phyloP scores from a whole-genome alignment of 2,329 filamentous ascomycete species.

The Rhexocercosporidium sp. region DNA sequence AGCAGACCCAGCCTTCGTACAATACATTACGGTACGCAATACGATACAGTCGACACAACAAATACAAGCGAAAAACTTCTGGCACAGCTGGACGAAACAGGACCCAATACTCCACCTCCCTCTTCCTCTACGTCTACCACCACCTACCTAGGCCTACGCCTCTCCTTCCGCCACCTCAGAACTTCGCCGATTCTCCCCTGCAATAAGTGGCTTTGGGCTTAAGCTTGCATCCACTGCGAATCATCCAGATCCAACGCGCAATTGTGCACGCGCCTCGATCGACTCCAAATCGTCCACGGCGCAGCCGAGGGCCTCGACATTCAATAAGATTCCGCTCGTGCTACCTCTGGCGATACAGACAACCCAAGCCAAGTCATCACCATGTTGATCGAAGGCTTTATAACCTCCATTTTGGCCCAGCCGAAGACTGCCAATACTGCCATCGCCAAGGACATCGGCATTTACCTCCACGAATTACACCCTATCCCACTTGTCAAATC shows the following conservation, averaged over 20 bases:
- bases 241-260: not conserved
- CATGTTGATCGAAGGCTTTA: constrained; percentile 66
- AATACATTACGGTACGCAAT: not conserved
- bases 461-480: constrained; percentile 83
- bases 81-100: not conserved
- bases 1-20: not conserved
- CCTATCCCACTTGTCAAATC: constrained; percentile 76
- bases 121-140: not conserved
- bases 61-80: no score
- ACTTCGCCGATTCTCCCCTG: constrained; percentile 2
- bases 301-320: not conserved
- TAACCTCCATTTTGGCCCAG: constrained; percentile 62
- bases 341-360: not conserved
- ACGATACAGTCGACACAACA: not conserved
- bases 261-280: not conserved
- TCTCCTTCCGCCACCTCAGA: not conserved
- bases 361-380: not conserved
- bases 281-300: not conserved
- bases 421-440: constrained; percentile 66
- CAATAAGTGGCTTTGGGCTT: not conserved
- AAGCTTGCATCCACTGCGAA: not conserved
- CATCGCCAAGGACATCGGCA: constrained; percentile 78
- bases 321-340: not conserved
- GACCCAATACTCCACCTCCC: not conserved
- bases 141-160: no score